Evolutionary conservation across 768 basidiomycete species (phyloP).

Genomic region (Cubamyces lactineus): DNA sequence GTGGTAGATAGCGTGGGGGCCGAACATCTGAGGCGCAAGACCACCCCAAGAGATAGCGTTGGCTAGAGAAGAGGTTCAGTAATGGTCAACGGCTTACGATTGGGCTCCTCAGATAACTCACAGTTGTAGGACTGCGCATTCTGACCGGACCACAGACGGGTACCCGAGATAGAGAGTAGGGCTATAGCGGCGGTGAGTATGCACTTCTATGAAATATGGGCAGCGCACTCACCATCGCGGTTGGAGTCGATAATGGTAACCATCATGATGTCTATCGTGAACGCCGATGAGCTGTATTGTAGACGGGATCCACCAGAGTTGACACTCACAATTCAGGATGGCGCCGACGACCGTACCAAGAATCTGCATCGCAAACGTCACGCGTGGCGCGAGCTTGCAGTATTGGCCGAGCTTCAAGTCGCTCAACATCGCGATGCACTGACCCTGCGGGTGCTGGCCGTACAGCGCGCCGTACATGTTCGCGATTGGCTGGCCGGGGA

Average conservation of each 20-base stretch:
- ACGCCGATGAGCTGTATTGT: neutral
- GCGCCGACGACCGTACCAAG: constrained; percentile 57
- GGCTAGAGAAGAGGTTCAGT: neutral
- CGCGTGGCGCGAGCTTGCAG: constrained; percentile 64
- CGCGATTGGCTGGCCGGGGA: constrained; percentile 35
- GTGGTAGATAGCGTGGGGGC: constrained; percentile 19
- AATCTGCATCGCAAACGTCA: constrained; percentile 50
- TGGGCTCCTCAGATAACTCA: constrained; percentile 30
- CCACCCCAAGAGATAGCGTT: constrained; percentile 62
- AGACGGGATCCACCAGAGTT: neutral
- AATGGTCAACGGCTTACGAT: too few species aligned
- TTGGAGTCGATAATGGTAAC: constrained; percentile 34
- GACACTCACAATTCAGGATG: constrained; percentile 44
- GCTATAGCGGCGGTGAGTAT: constrained; percentile 33
- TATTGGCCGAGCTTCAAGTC: constrained; percentile 63
- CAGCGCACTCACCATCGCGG: constrained; percentile 25
- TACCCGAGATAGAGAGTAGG: constrained; percentile 53
- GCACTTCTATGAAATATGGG: neutral
- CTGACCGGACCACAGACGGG: constrained; percentile 55
- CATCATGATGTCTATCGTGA: constrained; percentile 34
- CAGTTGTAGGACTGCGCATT: constrained; percentile 55
- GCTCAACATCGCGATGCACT: constrained; percentile 54
- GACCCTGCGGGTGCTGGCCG: constrained; percentile 39
- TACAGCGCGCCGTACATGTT: constrained; percentile 50
- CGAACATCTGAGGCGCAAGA: constrained; percentile 37